Conservation (phyloP, 2,329 filamentous ascomycete genomes). For the Monosporascus sp. region DNA sequence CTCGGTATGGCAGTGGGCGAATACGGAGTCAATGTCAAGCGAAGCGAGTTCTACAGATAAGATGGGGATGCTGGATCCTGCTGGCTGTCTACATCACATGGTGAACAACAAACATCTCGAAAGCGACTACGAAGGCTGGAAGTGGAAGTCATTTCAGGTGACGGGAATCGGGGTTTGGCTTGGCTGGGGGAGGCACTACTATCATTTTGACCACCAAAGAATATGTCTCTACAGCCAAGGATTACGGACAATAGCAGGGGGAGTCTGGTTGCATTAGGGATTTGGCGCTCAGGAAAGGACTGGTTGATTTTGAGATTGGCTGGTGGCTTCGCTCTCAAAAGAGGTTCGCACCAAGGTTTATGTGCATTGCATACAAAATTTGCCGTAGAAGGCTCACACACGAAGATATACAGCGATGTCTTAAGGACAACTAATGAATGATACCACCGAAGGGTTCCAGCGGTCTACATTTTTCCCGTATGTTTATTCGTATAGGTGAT, state of each 20-base stretch:
- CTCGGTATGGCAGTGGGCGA: slow-evolving; percentile 96
- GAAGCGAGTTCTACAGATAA: slow-evolving; percentile 80
- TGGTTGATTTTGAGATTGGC: neutral
- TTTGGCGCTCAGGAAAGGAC: neutral
- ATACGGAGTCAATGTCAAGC: slow-evolving; percentile 96
- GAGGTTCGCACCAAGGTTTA: no score
- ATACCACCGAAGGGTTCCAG: slow-evolving; percentile 1
- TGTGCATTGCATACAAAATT: no score
- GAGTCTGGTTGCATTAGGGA: neutral
- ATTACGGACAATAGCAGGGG: no score
- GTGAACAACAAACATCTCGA: neutral
- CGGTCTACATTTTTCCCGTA: neutral
- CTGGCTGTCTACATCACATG: neutral
- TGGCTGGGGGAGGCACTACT: no score
- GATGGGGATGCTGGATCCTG: neutral
- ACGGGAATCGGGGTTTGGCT: neutral
- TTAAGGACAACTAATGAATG: neutral
- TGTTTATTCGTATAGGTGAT: slow-evolving; percentile 3
- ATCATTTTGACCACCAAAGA: no score
- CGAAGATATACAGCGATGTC: neutral
- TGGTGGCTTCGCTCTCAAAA: no score
- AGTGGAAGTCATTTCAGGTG: neutral
- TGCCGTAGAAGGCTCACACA: no score
- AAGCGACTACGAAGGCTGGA: neutral
- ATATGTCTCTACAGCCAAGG: no score